phyloP scores from a whole-genome alignment of 1,284 basidiomycete genomes.

The Coniferiporia sulphurascens region DNA sequence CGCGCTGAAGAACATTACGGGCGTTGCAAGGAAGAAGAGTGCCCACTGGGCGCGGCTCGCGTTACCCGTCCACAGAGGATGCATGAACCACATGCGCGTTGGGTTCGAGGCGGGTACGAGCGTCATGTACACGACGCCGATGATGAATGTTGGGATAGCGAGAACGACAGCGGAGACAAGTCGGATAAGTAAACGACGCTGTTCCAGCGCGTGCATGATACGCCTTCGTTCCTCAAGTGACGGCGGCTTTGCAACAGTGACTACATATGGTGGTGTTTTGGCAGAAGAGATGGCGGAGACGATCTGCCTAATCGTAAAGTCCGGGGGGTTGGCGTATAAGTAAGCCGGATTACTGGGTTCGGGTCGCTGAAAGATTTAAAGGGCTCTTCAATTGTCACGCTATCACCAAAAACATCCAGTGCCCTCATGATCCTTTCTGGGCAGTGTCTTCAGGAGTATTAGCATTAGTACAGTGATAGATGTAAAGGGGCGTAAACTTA shows the following conservation, averaged over 20 bases:
- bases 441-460: constrained; percentile 41
- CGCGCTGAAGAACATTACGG: constrained; percentile 66
- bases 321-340: constrained; percentile 56
- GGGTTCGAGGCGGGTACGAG: constrained; percentile 48
- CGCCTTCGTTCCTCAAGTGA: constrained; percentile 57
- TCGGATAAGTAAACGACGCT: constrained; percentile 46
- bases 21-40: constrained; percentile 63
- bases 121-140: constrained; percentile 76
- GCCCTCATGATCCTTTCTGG: constrained; percentile 45
- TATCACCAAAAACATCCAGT: constrained; percentile 35
- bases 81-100: constrained; percentile 49
- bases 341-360: constrained; percentile 47
- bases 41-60: constrained; percentile 55
- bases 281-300: constrained; percentile 39
- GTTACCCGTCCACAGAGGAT: constrained; percentile 60
- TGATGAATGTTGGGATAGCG: constrained; percentile 74
- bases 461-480: constrained; percentile 4
- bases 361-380: constrained; percentile 32
- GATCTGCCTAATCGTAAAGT: constrained; percentile 62
- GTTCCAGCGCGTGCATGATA: constrained; percentile 55
- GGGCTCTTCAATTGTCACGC: constrained; percentile 39
- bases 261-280: constrained; percentile 41
- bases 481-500: constrained; percentile 32
- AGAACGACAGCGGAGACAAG: constrained; percentile 56
- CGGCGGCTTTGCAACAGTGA: constrained; percentile 45